Percentiles rank a stretch among this genome's conserved stretches.
These are phyloP conservation scores for Xylaria curta DNA, from an alignment of 495 filamentous ascomycete genomes.

Conservation along the genomic window DNA sequence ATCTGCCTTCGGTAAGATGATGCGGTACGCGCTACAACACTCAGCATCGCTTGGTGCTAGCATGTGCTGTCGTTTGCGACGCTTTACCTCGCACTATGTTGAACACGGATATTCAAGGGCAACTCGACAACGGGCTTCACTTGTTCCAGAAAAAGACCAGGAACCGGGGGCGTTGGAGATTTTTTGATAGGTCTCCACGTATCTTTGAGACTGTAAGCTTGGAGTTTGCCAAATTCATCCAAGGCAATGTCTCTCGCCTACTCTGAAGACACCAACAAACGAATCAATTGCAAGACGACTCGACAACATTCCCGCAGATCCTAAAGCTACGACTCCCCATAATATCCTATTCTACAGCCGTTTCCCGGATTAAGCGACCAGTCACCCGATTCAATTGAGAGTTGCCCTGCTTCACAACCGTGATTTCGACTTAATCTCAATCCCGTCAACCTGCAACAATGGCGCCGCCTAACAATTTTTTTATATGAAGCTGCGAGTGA, in stretches of 20 bases:
- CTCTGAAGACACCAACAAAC: neutral
- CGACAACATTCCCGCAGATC: neutral
- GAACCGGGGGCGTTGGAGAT: neutral
- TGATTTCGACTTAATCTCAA: neutral
- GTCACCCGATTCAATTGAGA: neutral
- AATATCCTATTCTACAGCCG: neutral
- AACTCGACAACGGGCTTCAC: neutral
- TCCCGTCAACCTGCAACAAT: neutral
- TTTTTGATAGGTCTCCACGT: neutral
- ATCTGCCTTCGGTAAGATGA: neutral
- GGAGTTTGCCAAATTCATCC: neutral
- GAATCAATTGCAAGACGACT: neutral
- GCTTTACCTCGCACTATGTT: neutral
- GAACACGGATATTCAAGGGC: neutral
- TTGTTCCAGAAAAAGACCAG: neutral
- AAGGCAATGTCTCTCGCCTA: neutral
- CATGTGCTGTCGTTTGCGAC: neutral
- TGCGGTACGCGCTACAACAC: neutral
- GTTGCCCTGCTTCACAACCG: neutral
- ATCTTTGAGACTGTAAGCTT: neutral
- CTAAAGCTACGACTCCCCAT: neutral
- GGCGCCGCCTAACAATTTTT: neutral
- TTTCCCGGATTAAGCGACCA: neutral
- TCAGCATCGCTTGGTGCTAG: neutral
- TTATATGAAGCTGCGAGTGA: neutral